Evolutionary conservation across 2,329 filamentous ascomycete species (phyloP).

Genomic region (Erysiphe pulchra): DNA sequence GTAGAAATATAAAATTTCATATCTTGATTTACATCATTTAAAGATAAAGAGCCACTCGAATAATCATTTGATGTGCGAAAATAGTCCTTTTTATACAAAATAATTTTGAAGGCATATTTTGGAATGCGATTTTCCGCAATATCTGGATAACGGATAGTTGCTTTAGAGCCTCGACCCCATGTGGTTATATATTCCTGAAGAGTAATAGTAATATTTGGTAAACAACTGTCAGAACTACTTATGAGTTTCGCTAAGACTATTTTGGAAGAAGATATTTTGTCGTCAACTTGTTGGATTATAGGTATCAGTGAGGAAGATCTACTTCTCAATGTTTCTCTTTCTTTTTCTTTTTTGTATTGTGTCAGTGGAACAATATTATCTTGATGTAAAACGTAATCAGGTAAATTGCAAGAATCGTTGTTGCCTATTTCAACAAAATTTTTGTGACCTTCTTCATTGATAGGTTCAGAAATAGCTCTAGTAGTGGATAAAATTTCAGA

Average conservation of each 20-base stretch:
- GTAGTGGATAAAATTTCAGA: neutral
- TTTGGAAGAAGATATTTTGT: slow-evolving; percentile 13
- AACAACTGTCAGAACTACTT: slow-evolving; percentile 37
- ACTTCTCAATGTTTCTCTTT: neutral
- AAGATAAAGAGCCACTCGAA: slow-evolving; percentile 17
- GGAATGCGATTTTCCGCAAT: slow-evolving; percentile 45
- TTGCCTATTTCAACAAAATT: neutral
- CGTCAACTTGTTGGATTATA: neutral
- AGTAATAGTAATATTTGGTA: slow-evolving; percentile 33
- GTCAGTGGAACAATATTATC: neutral
- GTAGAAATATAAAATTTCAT: slow-evolving; percentile 49
- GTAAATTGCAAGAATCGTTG: neutral
- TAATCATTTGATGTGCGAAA: slow-evolving; percentile 19
- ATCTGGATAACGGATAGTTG: slow-evolving; percentile 40
- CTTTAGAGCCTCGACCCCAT: slow-evolving; percentile 49
- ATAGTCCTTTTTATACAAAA: slow-evolving; percentile 45
- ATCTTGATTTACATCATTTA: slow-evolving; percentile 12
- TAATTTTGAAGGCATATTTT: slow-evolving; percentile 55
- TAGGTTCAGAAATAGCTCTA: neutral
- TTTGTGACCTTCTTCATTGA: neutral
- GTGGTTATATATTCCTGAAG: slow-evolving; percentile 42
- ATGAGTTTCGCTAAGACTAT: slow-evolving; percentile 37
- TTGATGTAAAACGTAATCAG: neutral
- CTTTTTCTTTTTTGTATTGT: neutral
- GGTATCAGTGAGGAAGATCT: neutral